Base-by-base conservation (phyloP, 257 asterid species). In the Ophiorrhiza pumila region DNA sequence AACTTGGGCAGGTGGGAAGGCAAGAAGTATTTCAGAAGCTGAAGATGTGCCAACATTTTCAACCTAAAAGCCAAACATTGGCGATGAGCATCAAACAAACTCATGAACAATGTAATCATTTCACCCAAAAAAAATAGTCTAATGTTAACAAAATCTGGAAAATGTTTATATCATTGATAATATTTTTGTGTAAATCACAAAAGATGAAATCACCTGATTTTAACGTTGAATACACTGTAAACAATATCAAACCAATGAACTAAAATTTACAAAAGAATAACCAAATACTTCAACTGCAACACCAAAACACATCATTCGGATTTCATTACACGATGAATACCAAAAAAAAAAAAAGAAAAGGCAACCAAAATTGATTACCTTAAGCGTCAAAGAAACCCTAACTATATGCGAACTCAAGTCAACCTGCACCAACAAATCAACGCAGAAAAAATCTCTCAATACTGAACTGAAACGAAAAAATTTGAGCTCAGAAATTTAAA, bases 391-490 rank as follows among this genome's bases (percentile, higher is more conserved):
- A 72, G 84, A 89, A 76, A 89, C 95, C 90, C 95, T 88, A 83
- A 94, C 87, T 79, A 94, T 90, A 82, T 91, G 99, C 65, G 99
- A 90, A 76, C 85, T 86, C 92, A 94, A 83, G 82, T 94, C 98
- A 82, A 94, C 87, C 98, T 93, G 96, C 89, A 83, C 39, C 77
- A 79, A 70, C 69, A 42, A 39, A 74, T 62, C 50, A 63, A 75
- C 49, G 41, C 43, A 53, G 63, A 32, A 29, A 77, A 46, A n/a
- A 27, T n/a, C 65, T 14, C 76, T 68, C 49, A 20, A 29, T 55
- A 17, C 12, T 55, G 69, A 79, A 71, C 14, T 34, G 34, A 73
- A 22, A 31, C 14, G 0, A 25, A 53, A 53, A 71, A 41, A 15
- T 31, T 45, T 39, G 25, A 12, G 15, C 31, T 15, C 8, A 15